These are phyloP conservation scores for Zymoseptoria pseudotritici DNA, from an alignment of 2,329 filamentous ascomycete species.

Conservation along the genomic window DNA sequence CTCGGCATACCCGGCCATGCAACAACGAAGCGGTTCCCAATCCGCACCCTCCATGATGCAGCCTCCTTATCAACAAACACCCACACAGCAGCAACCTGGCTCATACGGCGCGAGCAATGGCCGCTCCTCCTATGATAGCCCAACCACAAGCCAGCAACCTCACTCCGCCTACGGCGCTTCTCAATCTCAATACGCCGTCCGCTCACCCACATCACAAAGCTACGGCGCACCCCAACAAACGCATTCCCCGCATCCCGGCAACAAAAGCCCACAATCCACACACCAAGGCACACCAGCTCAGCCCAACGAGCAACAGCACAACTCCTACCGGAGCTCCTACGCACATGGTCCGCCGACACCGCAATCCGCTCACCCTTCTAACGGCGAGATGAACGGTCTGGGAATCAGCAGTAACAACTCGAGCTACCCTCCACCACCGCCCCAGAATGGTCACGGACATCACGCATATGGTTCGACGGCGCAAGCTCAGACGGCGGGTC, in stretches of 20 bases:
- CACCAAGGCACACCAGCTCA: conserved; percentile 12
- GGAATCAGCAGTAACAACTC: conserved; percentile 23
- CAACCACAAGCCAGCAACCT: conserved; percentile 20
- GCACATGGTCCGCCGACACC: conserved; percentile 12
- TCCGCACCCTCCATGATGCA: conserved; percentile 21
- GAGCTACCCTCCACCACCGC: conserved; percentile 19
- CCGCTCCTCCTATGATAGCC: conserved; percentile 23
- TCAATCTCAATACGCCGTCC: conserved; percentile 23
- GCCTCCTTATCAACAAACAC: conserved; percentile 22
- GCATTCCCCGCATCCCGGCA: conserved; percentile 23
- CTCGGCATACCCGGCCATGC: conserved; percentile 19
- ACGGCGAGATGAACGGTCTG: conserved; percentile 24
- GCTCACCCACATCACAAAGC: conserved; percentile 22
- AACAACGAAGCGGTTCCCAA: conserved; percentile 20
- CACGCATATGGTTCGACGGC: conserved; percentile 18
- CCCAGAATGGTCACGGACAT: conserved; percentile 15
- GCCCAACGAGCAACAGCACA: conserved; percentile 13
- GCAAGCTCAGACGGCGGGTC: conserved; percentile 12
- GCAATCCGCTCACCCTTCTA: conserved; percentile 17
- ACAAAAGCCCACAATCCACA: conserved; percentile 24
- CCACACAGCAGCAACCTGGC: conserved; percentile 18
- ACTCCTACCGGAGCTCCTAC: conserved; percentile 16
- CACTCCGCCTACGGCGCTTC: conserved; percentile 22
- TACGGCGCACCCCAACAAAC: conserved; percentile 22
- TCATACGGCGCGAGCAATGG: conserved; percentile 15